Base-by-base conservation (phyloP, 2,329 filamentous ascomycete genomes). In the Colletotrichum viniferum region DNA sequence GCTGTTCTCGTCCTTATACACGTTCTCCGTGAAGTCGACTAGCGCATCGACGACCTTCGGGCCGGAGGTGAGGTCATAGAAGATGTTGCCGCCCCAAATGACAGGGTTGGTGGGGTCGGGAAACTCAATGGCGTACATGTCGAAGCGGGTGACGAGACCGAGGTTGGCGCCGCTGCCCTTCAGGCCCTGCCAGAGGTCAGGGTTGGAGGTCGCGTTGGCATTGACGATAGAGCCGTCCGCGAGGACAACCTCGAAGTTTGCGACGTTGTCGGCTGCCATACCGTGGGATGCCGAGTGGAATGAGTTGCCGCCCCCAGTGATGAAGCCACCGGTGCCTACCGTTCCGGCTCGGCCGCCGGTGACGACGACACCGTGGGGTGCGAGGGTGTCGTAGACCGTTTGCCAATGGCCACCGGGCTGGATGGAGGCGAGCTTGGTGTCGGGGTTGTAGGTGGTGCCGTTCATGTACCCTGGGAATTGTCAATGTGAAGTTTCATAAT, bases 141-240 rank as follows among this genome's bases (percentile, higher is more conserved):
- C 81, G 24, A 82, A 79, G 26, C 80, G 78, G 5, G 86, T 84
- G 18, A 84, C 79, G 10, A 86, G 79, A 10, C 86, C 87, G 18
- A 87, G 85, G 77, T 89, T 90, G 72, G 83, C 85, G 14, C 83
- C 83, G n/a, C 87, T 87, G 7, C 88, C 88, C 62, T 87, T 86
- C 24, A 89, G 80, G 1, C 86, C 88, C 77, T 82, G 84, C 80
- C 82, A 90, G 3, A 90, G 83, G 70, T 89, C 87, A 0, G 81
- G 30, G 71, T 88, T 83, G 9, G 82, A 76, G 0, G 79, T 76
- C 2, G 78, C 79, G 36, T 85, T 88, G 21, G 85, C 87, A 5
- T 86, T 83, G 34, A 88, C 80, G 38, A 89, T 83, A 3, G 78
- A 71, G 9, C 88, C 87, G 69, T 83, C 80, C 0, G 86, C 84